These are phyloP conservation scores for Neurospora sp. DNA, from an alignment of 495 filamentous ascomycete genomes.

Conservation along the genomic window DNA sequence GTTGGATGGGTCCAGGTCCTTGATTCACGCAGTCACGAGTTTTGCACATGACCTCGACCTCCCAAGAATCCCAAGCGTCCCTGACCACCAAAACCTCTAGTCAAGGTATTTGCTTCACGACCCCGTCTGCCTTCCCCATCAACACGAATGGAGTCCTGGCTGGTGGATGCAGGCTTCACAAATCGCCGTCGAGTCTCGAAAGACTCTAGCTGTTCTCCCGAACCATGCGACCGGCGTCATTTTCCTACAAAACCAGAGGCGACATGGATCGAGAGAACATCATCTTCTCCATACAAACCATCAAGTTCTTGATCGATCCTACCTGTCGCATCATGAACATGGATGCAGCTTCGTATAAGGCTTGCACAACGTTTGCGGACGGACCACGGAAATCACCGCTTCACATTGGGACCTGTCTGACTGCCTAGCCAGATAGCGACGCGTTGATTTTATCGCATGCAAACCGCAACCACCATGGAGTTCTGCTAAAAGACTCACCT, in stretches of 20 bases:
- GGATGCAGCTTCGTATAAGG: not conserved
- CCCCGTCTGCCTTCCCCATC: not conserved
- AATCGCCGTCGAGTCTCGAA: not conserved
- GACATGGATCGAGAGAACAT: not conserved
- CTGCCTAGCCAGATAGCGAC: not conserved
- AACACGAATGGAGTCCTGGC: not conserved
- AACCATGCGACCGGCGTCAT: not conserved
- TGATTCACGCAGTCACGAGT: slow-evolving; percentile 22
- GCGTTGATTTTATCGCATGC: not conserved
- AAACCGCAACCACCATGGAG: not conserved
- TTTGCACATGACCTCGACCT: slow-evolving; percentile 32
- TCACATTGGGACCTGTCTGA: not conserved
- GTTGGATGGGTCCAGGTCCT: slow-evolving; percentile 10
- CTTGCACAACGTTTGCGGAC: not conserved
- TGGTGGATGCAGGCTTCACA: not conserved
- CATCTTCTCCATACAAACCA: not conserved
- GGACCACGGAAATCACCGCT: not conserved
- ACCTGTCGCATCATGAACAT: not conserved
- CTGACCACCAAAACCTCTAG: not conserved
- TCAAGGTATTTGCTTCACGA: not conserved
- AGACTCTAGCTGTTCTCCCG: not conserved
- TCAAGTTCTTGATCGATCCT: not conserved
- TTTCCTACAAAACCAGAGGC: not conserved
- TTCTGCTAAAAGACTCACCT: not conserved
- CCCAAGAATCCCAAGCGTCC: not conserved